Evolutionary conservation across 768 basidiomycete genomes (phyloP).

Genomic region (Lactarius deliciosus): DNA sequence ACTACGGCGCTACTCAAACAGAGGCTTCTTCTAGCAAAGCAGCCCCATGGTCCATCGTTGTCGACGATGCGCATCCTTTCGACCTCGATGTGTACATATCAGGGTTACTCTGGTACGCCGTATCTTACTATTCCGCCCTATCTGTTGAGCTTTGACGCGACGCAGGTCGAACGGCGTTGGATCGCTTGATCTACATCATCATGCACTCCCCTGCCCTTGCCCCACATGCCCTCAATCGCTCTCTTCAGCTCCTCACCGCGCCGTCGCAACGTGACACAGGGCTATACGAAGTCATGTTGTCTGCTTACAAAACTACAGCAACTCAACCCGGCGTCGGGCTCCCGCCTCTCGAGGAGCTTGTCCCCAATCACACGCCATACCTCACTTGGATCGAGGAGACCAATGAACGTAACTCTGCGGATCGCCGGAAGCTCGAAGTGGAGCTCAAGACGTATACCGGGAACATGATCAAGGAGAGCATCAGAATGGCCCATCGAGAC

Average conservation of each 20-base stretch:
- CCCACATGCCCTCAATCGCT: constrained; percentile 67
- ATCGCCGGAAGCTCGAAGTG: constrained; percentile 82
- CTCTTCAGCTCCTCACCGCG: constrained; percentile 52
- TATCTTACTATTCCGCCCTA: constrained; percentile 5
- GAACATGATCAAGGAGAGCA: constrained; percentile 99
- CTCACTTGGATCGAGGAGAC: constrained; percentile 67
- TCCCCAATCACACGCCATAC: constrained; percentile 48
- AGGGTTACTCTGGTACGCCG: constrained; percentile 70
- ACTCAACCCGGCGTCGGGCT: constrained; percentile 39
- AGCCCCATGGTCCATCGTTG: constrained; percentile 27
- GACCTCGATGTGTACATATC: constrained; percentile 78
- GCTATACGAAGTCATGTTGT: constrained; percentile 51
- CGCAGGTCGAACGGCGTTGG: constrained; percentile 72
- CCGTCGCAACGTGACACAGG: constrained; percentile 67
- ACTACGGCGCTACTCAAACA: constrained; percentile 11
- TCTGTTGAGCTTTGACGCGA: constrained; percentile 8
- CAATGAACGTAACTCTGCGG: constrained; percentile 63
- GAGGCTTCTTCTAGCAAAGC: constrained; percentile 19
- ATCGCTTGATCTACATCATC: constrained; percentile 70
- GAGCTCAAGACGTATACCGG: constrained; percentile 93
- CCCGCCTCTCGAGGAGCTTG: constrained; percentile 49
- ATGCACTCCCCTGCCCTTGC: constrained; percentile 65
- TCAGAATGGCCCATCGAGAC: constrained; percentile 90
- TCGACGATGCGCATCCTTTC: constrained; percentile 83
- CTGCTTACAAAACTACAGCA: constrained; percentile 53